These are phyloP conservation scores for Ganoderma multipileum DNA, from an alignment of 1,284 basidiomycete genomes.

Conservation along the genomic window DNA sequence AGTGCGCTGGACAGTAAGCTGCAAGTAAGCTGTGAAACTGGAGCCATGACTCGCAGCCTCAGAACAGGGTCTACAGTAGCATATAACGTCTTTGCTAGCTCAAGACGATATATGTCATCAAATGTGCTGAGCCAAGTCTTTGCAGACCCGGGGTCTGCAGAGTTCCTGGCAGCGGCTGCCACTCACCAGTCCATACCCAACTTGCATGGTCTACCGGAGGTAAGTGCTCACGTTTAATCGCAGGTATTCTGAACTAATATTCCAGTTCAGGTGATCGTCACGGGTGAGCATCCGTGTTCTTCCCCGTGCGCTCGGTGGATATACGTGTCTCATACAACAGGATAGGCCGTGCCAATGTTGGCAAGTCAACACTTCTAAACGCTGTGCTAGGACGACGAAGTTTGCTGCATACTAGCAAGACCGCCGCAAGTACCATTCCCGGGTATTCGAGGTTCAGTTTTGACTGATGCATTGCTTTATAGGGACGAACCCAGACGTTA, in stretches of 20 bases:
- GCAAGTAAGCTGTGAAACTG: background rate
- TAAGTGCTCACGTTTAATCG: conserved; percentile 28
- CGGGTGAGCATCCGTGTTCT: conserved; percentile 33
- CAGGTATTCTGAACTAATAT: background rate
- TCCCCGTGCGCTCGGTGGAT: background rate
- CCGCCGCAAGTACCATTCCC: conserved; percentile 56
- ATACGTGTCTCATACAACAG: background rate
- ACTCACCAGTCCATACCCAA: conserved; percentile 48
- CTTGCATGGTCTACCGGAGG: conserved; percentile 58
- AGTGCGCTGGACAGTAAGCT: background rate
- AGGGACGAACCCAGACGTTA: conserved; percentile 75
- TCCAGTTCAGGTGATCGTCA: conserved; percentile 40
- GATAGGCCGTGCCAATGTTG: conserved; percentile 64
- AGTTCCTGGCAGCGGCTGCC: conserved; percentile 53
- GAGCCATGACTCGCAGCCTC: background rate
- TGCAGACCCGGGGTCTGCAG: conserved; percentile 45
- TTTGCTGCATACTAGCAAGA: conserved; percentile 69
- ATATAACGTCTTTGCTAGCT: background rate
- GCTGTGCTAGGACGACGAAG: conserved; percentile 64
- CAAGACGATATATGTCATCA: conserved; percentile 20
- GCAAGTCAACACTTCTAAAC: conserved; percentile 78
- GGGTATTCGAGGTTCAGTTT: conserved; percentile 11
- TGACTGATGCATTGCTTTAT: background rate
- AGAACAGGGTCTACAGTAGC: background rate
- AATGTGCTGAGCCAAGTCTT: conserved; percentile 37